phyloP scores from a whole-genome alignment of 805 yeast genomes.

The Saccharomycopsis sp. region DNA sequence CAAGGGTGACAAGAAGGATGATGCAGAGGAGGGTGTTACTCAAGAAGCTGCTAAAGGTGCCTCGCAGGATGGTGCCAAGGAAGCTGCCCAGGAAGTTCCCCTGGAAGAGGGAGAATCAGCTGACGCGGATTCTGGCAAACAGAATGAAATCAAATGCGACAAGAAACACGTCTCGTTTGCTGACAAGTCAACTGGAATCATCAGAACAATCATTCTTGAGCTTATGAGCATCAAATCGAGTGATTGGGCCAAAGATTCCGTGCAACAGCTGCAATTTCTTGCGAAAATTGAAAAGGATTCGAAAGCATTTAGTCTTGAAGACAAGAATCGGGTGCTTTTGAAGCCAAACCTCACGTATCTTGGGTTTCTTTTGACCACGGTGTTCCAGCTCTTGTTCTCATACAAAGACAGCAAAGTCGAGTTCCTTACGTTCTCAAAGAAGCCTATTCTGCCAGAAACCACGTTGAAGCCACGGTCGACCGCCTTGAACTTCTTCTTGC shows the following conservation, averaged over 20 bases:
- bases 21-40: background rate
- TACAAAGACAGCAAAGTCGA: slow-evolving; percentile 79
- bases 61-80: no score
- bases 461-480: slow-evolving; percentile 64
- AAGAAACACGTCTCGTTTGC: background rate
- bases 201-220: slow-evolving; percentile 58
- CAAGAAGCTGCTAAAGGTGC: no score
- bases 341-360: slow-evolving; percentile 9
- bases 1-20: background rate
- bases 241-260: slow-evolving; percentile 30
- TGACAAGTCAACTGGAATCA: slow-evolving; percentile 43
- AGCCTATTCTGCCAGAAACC: slow-evolving; percentile 28
- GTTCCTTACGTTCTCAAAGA: slow-evolving; percentile 70
- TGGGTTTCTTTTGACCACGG: background rate
- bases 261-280: slow-evolving; percentile 23
- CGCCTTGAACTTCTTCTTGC: slow-evolving; percentile 68
- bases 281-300: slow-evolving; percentile 16
- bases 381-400: slow-evolving; percentile 62
- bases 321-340: background rate
- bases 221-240: slow-evolving; percentile 41
- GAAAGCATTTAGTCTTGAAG: background rate
- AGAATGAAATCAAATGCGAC: slow-evolving; percentile 25
- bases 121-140: background rate
- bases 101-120: slow-evolving; percentile 30
- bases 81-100: no score